Percentiles rank a stretch among this genome's conserved stretches.
phyloP scores from a whole-genome alignment of 2,329 filamentous ascomycete genomes.

The Balansia obtecta region DNA sequence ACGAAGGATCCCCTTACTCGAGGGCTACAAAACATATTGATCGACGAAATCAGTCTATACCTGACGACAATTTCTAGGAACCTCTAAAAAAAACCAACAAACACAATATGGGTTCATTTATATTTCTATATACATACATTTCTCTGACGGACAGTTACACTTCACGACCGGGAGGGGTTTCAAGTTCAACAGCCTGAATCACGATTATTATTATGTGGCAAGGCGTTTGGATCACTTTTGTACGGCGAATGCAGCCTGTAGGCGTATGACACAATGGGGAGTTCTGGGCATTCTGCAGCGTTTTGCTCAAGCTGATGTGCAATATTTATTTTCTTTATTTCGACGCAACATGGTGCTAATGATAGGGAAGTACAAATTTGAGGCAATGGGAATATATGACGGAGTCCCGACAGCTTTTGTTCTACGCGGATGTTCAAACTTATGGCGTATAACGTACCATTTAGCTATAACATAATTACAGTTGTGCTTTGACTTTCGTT shows the following conservation, averaged over 20 bases:
- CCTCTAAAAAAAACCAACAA: not conserved
- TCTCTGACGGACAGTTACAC: not conserved
- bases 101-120: not conserved
- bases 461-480: not conserved
- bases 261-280: not conserved
- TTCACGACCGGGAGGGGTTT: not conserved
- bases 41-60: not conserved
- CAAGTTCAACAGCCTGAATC: not conserved
- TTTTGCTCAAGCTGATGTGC: not conserved
- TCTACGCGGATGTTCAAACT: not conserved
- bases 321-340: not conserved
- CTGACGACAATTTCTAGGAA: not conserved
- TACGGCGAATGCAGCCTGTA: not conserved
- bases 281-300: not conserved
- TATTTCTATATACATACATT: not conserved
- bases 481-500: not conserved
- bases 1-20: not conserved
- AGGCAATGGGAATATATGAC: not conserved
- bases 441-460: not conserved
- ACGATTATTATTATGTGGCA: slow-evolving; percentile 1
- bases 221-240: slow-evolving; percentile 7
- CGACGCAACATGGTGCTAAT: not conserved
- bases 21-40: not conserved
- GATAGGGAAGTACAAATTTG: not conserved
- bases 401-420: not conserved